Conservation (phyloP, 495 filamentous ascomycete genomes). For the Arthonia radiata region DNA sequence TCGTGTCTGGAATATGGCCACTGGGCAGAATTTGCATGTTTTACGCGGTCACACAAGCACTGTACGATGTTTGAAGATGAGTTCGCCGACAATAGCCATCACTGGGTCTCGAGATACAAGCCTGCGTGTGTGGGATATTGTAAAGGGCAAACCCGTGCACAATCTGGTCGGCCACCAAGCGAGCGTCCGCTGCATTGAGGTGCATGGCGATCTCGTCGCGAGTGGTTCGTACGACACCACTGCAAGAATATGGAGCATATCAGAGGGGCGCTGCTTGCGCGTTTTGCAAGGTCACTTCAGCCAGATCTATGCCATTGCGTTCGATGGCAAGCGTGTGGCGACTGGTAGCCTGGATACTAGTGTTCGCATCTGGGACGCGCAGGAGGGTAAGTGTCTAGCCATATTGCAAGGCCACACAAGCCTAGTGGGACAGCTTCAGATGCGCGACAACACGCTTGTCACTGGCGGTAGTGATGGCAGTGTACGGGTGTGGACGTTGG, state of each 20-base stretch:
- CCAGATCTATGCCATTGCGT: constrained; percentile 96
- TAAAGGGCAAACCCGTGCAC: constrained; percentile 61
- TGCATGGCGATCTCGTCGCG: constrained; percentile 84
- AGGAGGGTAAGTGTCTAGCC: constrained; percentile 66
- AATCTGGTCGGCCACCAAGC: constrained; percentile 92
- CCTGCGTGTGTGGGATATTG: constrained; percentile 82
- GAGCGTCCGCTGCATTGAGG: constrained; percentile 83
- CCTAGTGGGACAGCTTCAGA: constrained; percentile 88
- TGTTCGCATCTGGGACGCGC: constrained; percentile 89
- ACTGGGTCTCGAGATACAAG: constrained; percentile 92
- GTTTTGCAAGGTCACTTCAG: constrained; percentile 92
- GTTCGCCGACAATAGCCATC: constrained; percentile 73
- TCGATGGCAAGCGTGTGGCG: constrained; percentile 79
- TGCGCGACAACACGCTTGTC: constrained; percentile 80
- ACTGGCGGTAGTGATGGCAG: constrained; percentile 92
- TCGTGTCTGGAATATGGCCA: constrained; percentile 88
- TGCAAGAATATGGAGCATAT: constrained; percentile 91
- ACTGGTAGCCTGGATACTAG: constrained; percentile 93
- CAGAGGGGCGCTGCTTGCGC: constrained; percentile 68
- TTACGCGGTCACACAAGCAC: constrained; percentile 89
- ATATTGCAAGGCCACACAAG: constrained; percentile 93
- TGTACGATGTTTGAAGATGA: constrained; percentile 94
- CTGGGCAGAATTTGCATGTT: constrained; percentile 73
- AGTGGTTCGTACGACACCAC: constrained; percentile 95
- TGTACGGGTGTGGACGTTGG: constrained; percentile 83